Evolutionary conservation across 192 early-diverging fungal genomes (phyloP), one percentile per base, ranked within the genome.

Genomic region (Gaertneriomyces semiglobifer): DNA sequence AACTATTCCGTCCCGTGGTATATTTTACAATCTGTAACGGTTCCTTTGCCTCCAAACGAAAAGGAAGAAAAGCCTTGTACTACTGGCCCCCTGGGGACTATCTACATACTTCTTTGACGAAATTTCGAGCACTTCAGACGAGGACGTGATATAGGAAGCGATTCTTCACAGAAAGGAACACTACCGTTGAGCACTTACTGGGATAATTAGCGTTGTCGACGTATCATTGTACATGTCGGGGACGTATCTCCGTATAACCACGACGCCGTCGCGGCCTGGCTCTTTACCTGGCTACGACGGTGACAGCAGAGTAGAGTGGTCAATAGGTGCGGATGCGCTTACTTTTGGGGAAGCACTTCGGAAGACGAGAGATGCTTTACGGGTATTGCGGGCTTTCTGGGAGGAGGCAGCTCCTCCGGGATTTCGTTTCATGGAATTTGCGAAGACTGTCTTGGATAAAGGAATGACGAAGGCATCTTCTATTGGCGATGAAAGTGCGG

Each of bases 251-350:
- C 46, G 68, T 25, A 70, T 70, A 53, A 70, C 53, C 16, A 63
- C 63, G 16, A 70, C 68, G 6, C 50, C 68, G 7, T 61, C 62
- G 19, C 68, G 68, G 42, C 51, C 59, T 10, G 59, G 59, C 50
- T 70, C 68, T 7, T 41, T 70, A 6, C 68, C 68, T 38, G 68
- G 68, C 7, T 70, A 70, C 25, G 68, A 70, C 60, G 68, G 68
- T 44, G 68, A 70, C 53, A 44, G 68, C 8, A 33, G 68, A 41
- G 68, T 70, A n/a, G 68, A 70, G 51, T 70, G 68, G 68, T 62
- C 60, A 10, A 70, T 70, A 20, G 58, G 51, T 7, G 68, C 62
- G 44, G 68, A 70, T 53, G 68, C 68, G 7, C 60, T 51, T n/a
- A 56, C 60, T 14, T 16, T 61, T 54, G 58, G 52, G 25, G 68